Evolutionary conservation across 2,329 filamentous ascomycete species (phyloP).

Genomic region (Alternaria angustiovoidea): DNA sequence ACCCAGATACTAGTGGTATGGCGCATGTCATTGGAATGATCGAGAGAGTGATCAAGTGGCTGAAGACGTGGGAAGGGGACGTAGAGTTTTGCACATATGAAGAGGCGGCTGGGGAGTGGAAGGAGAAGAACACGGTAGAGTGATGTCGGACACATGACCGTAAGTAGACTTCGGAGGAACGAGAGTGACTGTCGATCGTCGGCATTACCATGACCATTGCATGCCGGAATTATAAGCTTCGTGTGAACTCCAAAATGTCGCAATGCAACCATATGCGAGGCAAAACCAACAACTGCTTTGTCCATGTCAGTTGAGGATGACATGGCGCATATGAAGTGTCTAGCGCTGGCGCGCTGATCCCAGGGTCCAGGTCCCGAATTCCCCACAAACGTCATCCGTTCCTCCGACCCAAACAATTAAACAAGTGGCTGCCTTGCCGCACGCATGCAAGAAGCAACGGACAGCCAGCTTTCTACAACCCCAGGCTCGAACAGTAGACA

Average conservation of each 20-base stretch:
- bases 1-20: constrained; percentile 68
- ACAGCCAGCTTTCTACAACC: constrained; percentile 15
- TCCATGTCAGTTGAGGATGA: not conserved
- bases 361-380: not conserved
- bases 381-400: constrained; percentile 29
- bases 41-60: constrained; percentile 60
- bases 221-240: too few species aligned
- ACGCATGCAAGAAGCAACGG: constrained; percentile 11
- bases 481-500: not conserved
- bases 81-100: constrained; percentile 58
- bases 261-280: too few species aligned
- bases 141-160: not conserved
- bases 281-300: too few species aligned
- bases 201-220: not conserved
- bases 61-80: constrained; percentile 56
- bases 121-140: constrained; percentile 25
- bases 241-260: too few species aligned
- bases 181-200: not conserved
- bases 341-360: constrained; percentile 13
- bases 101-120: constrained; percentile 55
- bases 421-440: constrained; percentile 9
- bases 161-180: not conserved
- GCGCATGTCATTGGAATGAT: constrained; percentile 68
- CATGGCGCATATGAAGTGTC: not conserved
- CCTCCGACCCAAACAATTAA: constrained; percentile 6